Percentiles rank a stretch among this genome's conserved stretches.
Conservation (phyloP, 2,329 filamentous ascomycete species). For the Venturia effusa region DNA sequence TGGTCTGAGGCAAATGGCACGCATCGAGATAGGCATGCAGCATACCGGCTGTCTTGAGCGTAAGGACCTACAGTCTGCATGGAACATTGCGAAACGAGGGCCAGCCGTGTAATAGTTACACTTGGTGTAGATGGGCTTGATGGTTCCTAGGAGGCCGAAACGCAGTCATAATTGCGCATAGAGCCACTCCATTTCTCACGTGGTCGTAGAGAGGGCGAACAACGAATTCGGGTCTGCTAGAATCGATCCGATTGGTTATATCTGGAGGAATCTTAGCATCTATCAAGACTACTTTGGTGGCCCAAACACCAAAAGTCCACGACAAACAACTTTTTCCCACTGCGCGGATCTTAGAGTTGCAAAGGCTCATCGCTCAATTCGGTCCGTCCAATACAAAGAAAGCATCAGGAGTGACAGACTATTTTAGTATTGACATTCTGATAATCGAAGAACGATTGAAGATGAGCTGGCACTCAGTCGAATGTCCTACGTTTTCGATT, state of each 20-base stretch:
- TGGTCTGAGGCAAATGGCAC: constrained; percentile 33
- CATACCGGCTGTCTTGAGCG: constrained; percentile 42
- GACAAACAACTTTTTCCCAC: too few relatives aligned
- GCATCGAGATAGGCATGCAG: constrained; percentile 44
- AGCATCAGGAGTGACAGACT: too few relatives aligned
- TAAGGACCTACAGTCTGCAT: constrained; percentile 34
- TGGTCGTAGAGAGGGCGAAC: too few relatives aligned
- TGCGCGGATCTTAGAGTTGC: too few relatives aligned
- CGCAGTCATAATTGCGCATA: constrained; percentile 51
- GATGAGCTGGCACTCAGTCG: constrained; percentile 22
- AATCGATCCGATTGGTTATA: too few relatives aligned
- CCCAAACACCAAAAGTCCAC: too few relatives aligned
- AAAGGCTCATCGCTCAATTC: too few relatives aligned
- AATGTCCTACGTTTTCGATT: constrained; percentile 44
- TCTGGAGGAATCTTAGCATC: too few relatives aligned
- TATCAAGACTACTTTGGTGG: too few relatives aligned
- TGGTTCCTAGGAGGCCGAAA: constrained; percentile 45
- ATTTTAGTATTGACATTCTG: constrained; percentile 26
- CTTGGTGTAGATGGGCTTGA: constrained; percentile 45
- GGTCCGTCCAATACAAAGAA: too few relatives aligned
- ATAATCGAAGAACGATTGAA: constrained; percentile 13
- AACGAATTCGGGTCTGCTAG: too few relatives aligned
- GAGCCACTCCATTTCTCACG: too few relatives aligned
- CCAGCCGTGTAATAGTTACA: constrained; percentile 44
- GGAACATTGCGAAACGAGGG: constrained; percentile 16